Evolutionary conservation across 2,329 filamentous ascomycete species (phyloP), one percentile per base, ranked within the genome.

Genomic region (Cordyceps fumosorosea): DNA sequence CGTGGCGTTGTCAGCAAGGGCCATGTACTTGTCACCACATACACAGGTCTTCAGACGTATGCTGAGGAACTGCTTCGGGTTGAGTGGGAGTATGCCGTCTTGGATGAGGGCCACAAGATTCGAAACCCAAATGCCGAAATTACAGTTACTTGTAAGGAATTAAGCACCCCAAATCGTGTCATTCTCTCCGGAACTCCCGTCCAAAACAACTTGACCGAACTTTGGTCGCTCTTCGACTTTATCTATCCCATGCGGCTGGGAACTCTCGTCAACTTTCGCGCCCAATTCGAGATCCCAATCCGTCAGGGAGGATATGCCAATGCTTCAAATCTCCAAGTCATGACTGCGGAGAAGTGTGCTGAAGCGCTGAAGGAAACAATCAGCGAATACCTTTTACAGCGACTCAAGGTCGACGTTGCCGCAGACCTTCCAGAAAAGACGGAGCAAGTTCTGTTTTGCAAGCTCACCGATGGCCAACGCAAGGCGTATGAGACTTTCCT

Each of bases 191-290:
- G 95, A 5, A 99, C 95, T 0, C 96, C 96, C 0, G 96, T 99
- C 81, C 96, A 99, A 73, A 99, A 99, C 74, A 98, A 97, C 65
- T 77, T 99, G 29, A 88, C 89, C 0, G 96, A 99, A 72, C 79
- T 99, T 0, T 99, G 95, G 93, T 98, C 93, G 0, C 78, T 99
- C 0, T 98, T 99, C 71, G 96, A 99, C 72, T 99, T 99, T 71
- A 89, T 98, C 62, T 98, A 92, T 65, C 95, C 96, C 0, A 97
- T 98, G 91, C 89, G 93, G 16, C 78, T 99, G 6, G 96, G 95
- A 0, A 97, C 91, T 0, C 80, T 98, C 14, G 89, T 97, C 63
- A 91, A 90, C 66, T 99, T 99, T 72, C 86, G 92, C 52, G 88
- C 88, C 64, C 88, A 96, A 64, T 98, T 99, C 66, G 95, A 98